These are phyloP conservation scores for Lipomyces japonicus DNA, from an alignment of 805 yeast species.

Conservation along the genomic window DNA sequence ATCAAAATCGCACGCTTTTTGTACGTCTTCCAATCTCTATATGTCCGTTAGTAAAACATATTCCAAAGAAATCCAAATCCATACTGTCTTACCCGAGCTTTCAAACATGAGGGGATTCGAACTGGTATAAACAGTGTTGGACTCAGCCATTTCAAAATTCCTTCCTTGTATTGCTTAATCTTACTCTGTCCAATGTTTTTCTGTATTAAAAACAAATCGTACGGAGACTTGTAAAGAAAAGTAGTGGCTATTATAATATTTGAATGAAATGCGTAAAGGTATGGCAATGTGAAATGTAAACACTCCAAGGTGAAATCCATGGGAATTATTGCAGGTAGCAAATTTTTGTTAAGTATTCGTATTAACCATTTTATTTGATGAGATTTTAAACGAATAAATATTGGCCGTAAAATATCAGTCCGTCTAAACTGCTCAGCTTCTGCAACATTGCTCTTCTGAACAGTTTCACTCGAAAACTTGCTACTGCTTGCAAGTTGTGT, in stretches of 20 bases:
- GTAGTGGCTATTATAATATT: background rate
- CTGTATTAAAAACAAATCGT: conserved; percentile 1
- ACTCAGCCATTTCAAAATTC: conserved; percentile 1
- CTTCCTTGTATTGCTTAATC: conserved; percentile 1
- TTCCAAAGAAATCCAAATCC: too few relatives aligned
- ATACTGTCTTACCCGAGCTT: conserved; percentile 10
- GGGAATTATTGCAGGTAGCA: conserved; percentile 13
- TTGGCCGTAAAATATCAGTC: conserved; percentile 3
- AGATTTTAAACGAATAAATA: conserved; percentile 4
- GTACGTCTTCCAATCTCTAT: conserved; percentile 2
- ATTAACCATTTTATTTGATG: conserved; percentile 20
- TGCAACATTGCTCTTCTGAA: background rate
- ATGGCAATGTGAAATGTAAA: conserved; percentile 16
- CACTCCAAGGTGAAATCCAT: background rate
- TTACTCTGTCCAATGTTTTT: background rate
- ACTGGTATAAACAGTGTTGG: conserved; percentile 15
- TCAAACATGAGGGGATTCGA: conserved; percentile 11
- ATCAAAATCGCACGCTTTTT: background rate
- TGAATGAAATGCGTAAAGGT: conserved; percentile 4
- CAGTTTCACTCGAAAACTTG: conserved; percentile 5
- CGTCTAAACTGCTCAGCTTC: background rate
- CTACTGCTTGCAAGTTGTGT: conserved; percentile 3
- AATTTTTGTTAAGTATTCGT: conserved; percentile 9
- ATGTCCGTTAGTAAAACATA: too few relatives aligned
- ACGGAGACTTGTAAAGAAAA: conserved; percentile 5